Evolutionary conservation across 352 stramenopile species (phyloP).

Genomic region (Phytopythium oedochilum): DNA sequence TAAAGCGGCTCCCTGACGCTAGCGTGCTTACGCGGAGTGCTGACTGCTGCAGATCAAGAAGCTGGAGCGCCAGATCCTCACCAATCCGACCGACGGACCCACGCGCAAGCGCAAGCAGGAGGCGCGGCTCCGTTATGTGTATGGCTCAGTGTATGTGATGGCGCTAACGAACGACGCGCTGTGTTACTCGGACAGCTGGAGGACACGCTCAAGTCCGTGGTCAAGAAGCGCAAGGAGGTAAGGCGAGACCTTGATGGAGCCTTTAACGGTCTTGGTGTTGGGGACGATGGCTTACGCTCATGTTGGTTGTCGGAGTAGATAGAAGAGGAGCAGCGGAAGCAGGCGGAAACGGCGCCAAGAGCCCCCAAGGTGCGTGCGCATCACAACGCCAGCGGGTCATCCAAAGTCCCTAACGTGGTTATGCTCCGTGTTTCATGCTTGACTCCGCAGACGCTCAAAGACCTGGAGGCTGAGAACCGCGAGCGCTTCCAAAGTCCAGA

Average conservation of each 20-base stretch:
- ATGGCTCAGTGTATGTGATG: too few species aligned
- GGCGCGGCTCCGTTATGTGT: too few species aligned
- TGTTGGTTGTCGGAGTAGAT: slow-evolving; percentile 20
- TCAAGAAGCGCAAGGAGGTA: slow-evolving; percentile 77
- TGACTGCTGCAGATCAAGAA: slow-evolving; percentile 36
- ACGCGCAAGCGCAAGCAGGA: slow-evolving; percentile 73
- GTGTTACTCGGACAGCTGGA: slow-evolving; percentile 30
- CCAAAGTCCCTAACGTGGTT: not conserved
- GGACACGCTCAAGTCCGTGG: slow-evolving; percentile 51
- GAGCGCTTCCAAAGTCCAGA: slow-evolving; percentile 69
- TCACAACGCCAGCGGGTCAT: not conserved
- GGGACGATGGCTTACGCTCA: too few species aligned
- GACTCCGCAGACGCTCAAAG: slow-evolving; percentile 39
- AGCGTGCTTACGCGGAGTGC: not conserved
- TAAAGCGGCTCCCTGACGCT: too few species aligned
- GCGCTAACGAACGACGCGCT: not conserved
- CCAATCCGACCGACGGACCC: slow-evolving; percentile 60
- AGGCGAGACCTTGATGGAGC: too few species aligned
- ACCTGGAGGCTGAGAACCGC: slow-evolving; percentile 49
- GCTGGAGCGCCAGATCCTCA: slow-evolving; percentile 51
- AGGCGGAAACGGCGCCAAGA: slow-evolving; percentile 21
- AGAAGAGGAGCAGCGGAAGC: slow-evolving; percentile 32
- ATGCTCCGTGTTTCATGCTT: not conserved
- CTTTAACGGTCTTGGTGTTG: not conserved
- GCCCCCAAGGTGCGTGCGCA: slow-evolving; percentile 19